A percentile compares a stretch with the other conserved stretches of the same genome.
Conservation (phyloP, 257 asterid genomes). For the Marsdenia floribunda region DNA sequence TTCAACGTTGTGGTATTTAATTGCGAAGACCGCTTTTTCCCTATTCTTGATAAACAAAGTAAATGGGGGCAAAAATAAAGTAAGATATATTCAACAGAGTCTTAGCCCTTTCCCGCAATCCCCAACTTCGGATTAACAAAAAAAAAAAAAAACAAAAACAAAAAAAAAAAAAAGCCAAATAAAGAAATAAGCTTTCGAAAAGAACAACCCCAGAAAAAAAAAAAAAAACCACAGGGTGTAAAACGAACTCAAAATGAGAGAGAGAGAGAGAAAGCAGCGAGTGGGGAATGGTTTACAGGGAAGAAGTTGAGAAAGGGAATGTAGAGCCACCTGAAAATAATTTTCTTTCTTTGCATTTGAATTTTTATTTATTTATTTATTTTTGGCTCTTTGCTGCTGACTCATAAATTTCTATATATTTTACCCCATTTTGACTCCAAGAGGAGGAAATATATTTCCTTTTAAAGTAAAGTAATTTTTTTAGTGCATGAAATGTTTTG, state of each 20-base stretch:
- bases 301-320: constrained; percentile 7
- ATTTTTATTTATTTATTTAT: not conserved
- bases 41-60: constrained; percentile 7
- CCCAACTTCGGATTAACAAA: not conserved
- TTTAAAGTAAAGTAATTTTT: not conserved
- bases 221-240: not conserved
- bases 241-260: not conserved
- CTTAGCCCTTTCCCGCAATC: constrained; percentile 18
- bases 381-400: constrained; percentile 8
- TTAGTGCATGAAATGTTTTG: too few relatives aligned
- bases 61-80: constrained; percentile 16
- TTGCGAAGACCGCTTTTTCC: constrained; percentile 5
- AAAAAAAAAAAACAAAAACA: not conserved
- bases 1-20: constrained; percentile 7
- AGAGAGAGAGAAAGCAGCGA: not conserved
- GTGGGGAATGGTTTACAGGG: constrained; percentile 3
- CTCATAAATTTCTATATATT: constrained; percentile 5
- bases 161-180: not conserved
- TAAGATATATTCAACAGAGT: constrained; percentile 8
- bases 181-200: not conserved
- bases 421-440: not conserved
- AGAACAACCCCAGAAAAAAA: too few relatives aligned
- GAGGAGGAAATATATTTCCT: not conserved
- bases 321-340: constrained; percentile 3
- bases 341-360: not conserved